Base-by-base conservation (phyloP, 164 flowering plant genomes). In the Stephania yunnanensis region DNA sequence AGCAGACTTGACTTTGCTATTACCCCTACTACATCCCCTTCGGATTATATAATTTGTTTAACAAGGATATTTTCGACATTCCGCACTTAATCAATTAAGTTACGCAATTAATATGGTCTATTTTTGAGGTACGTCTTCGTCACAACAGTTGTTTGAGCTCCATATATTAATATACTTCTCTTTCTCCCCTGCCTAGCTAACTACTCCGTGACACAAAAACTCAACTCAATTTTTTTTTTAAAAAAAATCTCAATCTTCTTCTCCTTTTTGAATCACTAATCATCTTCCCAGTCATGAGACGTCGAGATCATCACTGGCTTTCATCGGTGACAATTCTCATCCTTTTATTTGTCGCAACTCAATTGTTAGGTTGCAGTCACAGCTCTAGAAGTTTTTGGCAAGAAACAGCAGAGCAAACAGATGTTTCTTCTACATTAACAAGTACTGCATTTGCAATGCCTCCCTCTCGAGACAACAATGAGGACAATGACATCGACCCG, bases 361-460 rank as follows among this genome's bases (percentile, higher is more conserved):
- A 71, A 50, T 44, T 71, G 13, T 29, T 29, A 12, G 11, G 42
- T 50, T 50, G 61, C 44, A 13, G 30, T 30, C 19, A 12, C 44
- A 71, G 64, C 73, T 71, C 36, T 13, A 71, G 73, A 71, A 45
- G 2, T 71, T 46, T 71, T 31, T 46, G 52, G 52, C 50, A 45
- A 48, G 30, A 46, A 71, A 25, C 9, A 50, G 31, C 46, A 12
- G 30, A 25, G 42, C 17, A 13, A 7, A 71, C 58, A 45, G 72
- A 70, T 10, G 58, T 72, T 19, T 72, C 74, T 36, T 36, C 42
- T 36, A 36, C 42, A 25, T 25, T 25, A 31, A 31, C 68, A 46
- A 58, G 48, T 73, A 17, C 66, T 61, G 11, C 17, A 13, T 44
- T 53, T 3, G 44, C 75, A 17, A 73, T n/a, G 8, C 12, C 75